These are phyloP conservation scores for Phyllosticta citrichinensis DNA, from an alignment of 2,329 filamentous ascomycete species.

Conservation along the genomic window DNA sequence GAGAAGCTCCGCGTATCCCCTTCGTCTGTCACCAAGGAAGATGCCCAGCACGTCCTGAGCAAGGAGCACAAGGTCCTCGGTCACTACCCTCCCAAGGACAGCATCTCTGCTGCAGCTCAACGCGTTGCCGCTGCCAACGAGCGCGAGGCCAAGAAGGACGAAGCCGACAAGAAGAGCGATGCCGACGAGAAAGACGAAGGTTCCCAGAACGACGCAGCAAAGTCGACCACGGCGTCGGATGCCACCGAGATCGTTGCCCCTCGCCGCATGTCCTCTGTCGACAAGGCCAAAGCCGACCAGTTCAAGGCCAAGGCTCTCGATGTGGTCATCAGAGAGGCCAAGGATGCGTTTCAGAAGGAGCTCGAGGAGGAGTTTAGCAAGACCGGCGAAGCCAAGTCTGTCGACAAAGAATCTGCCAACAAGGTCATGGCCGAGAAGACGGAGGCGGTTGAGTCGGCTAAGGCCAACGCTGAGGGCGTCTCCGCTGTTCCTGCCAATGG, in stretches of 20 bases:
- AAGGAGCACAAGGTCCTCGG: slow-evolving; percentile 3
- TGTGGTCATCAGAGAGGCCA: background rate
- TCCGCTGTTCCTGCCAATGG: background rate
- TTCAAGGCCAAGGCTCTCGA: background rate
- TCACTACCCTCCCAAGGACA: slow-evolving; percentile 4
- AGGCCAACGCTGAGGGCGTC: background rate
- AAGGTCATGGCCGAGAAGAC: background rate
- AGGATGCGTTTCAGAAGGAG: background rate
- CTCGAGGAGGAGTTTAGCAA: background rate
- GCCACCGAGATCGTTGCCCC: background rate
- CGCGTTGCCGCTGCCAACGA: slow-evolving; percentile 18
- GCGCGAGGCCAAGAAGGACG: slow-evolving; percentile 10
- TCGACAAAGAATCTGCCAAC: background rate
- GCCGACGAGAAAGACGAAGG: slow-evolving; percentile 5
- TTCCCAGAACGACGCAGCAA: slow-evolving; percentile 13
- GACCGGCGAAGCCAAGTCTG: background rate
- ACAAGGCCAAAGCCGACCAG: background rate
- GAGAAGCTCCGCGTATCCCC: slow-evolving; percentile 19
- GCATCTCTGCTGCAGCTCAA: slow-evolving; percentile 2
- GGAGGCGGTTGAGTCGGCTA: background rate
- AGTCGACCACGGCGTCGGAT: background rate
- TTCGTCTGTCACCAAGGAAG: slow-evolving; percentile 21
- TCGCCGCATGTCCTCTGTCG: background rate
- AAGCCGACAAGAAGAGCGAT: slow-evolving; percentile 6
- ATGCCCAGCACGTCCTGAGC: slow-evolving; percentile 19